phyloP scores from a whole-genome alignment of 495 filamentous ascomycete species.

The Neurospora hispaniola region DNA sequence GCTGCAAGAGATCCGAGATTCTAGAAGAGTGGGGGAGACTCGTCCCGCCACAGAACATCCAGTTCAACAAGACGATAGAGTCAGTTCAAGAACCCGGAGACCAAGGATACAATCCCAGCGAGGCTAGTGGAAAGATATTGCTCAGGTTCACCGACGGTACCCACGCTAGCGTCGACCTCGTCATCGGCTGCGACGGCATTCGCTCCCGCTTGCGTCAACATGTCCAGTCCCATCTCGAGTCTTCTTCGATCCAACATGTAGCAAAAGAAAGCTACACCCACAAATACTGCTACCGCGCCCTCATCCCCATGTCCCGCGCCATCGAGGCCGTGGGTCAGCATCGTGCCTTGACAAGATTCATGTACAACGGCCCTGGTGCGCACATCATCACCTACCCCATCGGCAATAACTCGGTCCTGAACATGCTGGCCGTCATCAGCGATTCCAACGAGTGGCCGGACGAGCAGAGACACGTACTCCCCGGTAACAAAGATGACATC shows the following conservation, averaged over 20 bases:
- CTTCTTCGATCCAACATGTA: neutral
- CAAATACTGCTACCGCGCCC: constrained; percentile 34
- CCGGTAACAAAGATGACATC: constrained; percentile 21
- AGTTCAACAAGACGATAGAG: constrained; percentile 24
- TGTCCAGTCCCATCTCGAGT: constrained; percentile 15
- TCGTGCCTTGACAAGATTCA: constrained; percentile 22
- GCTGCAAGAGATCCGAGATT: constrained; percentile 30
- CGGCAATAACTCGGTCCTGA: constrained; percentile 24
- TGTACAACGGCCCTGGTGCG: constrained; percentile 32
- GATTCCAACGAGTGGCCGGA: constrained; percentile 26
- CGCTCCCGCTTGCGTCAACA: constrained; percentile 28
- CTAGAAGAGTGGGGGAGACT: constrained; percentile 31
- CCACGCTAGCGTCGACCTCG: constrained; percentile 24
- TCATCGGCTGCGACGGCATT: constrained; percentile 39
- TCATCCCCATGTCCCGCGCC: constrained; percentile 30
- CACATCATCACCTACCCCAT: constrained; percentile 34
- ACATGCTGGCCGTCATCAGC: constrained; percentile 29
- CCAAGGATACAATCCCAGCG: neutral
- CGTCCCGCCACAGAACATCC: constrained; percentile 13
- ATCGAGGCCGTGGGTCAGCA: constrained; percentile 16
- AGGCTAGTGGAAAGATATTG: constrained; percentile 9
- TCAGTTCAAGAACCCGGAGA: neutral
- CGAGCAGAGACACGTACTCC: constrained; percentile 20
- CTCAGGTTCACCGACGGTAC: constrained; percentile 27
- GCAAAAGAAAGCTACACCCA: constrained; percentile 24